Evolutionary conservation across 1,284 basidiomycete genomes (phyloP), one percentile per base, ranked within the genome.

Genomic region (Clitocybe nebularis): DNA sequence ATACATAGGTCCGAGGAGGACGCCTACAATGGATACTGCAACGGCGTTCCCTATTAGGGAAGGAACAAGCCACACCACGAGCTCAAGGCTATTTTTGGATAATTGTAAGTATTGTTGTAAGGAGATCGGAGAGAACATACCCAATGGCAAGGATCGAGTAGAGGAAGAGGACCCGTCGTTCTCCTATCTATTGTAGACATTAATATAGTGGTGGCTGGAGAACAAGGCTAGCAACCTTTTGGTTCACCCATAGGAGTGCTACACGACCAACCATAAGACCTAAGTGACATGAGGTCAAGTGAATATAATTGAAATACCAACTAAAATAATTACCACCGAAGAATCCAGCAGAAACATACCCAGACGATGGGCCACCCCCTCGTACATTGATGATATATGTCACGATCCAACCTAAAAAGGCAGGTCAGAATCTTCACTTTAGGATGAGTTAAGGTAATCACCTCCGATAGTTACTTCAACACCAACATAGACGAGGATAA

Each of bases 391-490:
- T 71, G 34, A 80, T 73, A 50, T 72, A 81, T 0, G 77, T 79
- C 4, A 80, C 79, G 33, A 81, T 80, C 78, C 79, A 81, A 4
- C 76, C 75, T 77, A 36, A 14, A 24, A 2, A 1, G 6, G 26
- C 2, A 7, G n/a, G 29, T 34, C 19, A 36, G 20, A 20, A 20
- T 10, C 39, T n/a, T n/a, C 22, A 36, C 21, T 16, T 13, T 9
- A n/a, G 23, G 3, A 33, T 35, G 7, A 14, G 14, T 30, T 11
- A 13, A 30, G 24, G 4, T n/a, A 49, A 55, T 28, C 46, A 76
- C 77, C 77, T 49, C 79, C 81, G 36, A 81, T 71, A 0, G 80
- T 80, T 0, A 83, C 80, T 51, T 84, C 81, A 0, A 79, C 69
- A 4, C 82, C 82, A 36, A 84, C 79, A 52, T 84, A 84, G 7